Conservation (phyloP, 331 rosid genomes). For the Telfairia occidentalis region DNA sequence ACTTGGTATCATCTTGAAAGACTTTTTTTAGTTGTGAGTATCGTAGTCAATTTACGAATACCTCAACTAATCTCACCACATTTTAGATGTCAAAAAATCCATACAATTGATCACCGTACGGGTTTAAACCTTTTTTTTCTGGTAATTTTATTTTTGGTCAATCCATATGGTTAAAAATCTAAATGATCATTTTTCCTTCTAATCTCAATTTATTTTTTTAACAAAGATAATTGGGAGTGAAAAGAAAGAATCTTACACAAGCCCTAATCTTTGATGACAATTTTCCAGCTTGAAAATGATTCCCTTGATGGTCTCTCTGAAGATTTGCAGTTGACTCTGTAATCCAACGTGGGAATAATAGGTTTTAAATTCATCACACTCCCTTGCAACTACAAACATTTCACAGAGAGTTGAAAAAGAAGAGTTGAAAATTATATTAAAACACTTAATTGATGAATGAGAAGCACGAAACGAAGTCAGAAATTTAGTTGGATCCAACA, state of each 20-base stretch:
- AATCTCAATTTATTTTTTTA: not conserved
- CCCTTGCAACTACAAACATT: not conserved
- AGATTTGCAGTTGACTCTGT: not conserved
- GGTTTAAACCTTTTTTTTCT: too few relatives aligned
- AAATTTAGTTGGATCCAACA: not conserved
- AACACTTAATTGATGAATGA: not conserved
- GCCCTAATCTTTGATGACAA: not conserved
- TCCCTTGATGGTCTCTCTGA: not conserved
- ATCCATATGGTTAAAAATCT: too few relatives aligned
- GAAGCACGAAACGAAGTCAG: not conserved
- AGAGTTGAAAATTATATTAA: not conserved
- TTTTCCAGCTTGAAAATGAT: not conserved
- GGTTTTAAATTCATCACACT: not conserved
- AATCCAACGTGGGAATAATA: slow-evolving; percentile 2
- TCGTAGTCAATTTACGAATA: too few relatives aligned
- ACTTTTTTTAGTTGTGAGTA: too few relatives aligned
- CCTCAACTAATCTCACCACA: too few relatives aligned
- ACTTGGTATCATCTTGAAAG: too few relatives aligned
- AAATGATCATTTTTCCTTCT: not conserved
- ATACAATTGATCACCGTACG: too few relatives aligned
- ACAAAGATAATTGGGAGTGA: not conserved
- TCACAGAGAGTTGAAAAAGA: not conserved
- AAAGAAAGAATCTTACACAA: not conserved
- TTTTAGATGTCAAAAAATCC: too few relatives aligned
- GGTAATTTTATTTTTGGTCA: too few relatives aligned